A percentile compares a stretch with the other conserved stretches of the same genome.
These are phyloP conservation scores for Peribolospora baueri DNA, from an alignment of 768 basidiomycete genomes.

Conservation along the genomic window DNA sequence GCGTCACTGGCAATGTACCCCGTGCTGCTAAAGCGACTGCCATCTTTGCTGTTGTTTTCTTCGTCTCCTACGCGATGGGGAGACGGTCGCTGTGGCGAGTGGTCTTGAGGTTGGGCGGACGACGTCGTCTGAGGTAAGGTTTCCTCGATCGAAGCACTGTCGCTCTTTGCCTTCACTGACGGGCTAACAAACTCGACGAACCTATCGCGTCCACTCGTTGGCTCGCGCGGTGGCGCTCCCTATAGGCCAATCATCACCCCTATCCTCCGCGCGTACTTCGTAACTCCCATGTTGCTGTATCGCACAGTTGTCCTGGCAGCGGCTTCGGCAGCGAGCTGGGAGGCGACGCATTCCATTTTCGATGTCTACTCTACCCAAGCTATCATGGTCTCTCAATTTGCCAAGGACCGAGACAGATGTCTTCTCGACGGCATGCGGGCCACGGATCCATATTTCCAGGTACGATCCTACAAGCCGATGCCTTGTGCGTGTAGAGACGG, in stretches of 20 bases:
- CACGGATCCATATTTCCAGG: conserved; percentile 7
- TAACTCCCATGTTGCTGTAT: conserved; percentile 3
- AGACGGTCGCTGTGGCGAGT: too few species aligned
- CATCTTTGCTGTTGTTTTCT: too few species aligned
- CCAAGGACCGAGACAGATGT: conserved; percentile 5
- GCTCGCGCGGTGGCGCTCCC: background rate
- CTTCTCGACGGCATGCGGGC: conserved; percentile 8
- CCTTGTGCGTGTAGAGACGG: background rate
- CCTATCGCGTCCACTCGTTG: background rate
- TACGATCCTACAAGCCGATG: background rate
- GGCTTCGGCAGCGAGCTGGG: background rate
- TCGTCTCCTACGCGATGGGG: too few species aligned
- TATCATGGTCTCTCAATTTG: conserved; percentile 8
- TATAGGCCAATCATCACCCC: conserved; percentile 6
- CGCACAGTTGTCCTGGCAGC: background rate
- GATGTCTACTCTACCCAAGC: conserved; percentile 10
- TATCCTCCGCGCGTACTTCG: conserved; percentile 4
- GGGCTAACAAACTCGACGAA: too few species aligned
- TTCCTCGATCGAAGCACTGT: too few species aligned
- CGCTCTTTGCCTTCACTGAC: too few species aligned
- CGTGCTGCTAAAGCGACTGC: too few species aligned
- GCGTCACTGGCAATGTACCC: too few species aligned
- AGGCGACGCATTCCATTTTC: conserved; percentile 5
- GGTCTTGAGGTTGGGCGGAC: too few species aligned
- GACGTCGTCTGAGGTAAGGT: too few species aligned